Conservation (phyloP, 352 stramenopile genomes). For the Phytopythium kandeliae region DNA sequence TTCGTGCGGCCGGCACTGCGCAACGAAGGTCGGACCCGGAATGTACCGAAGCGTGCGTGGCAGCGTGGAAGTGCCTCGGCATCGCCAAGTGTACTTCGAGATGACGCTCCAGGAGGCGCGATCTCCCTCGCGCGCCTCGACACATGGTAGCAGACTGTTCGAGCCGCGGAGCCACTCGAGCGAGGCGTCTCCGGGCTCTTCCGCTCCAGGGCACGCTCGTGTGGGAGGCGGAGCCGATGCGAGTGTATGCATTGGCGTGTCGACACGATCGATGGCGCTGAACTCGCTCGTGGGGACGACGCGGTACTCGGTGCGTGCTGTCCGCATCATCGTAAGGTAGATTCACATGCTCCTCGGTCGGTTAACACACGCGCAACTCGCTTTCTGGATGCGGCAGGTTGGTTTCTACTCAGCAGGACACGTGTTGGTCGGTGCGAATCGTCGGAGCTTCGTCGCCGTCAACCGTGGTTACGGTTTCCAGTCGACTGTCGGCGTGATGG, state of each 20-base stretch:
- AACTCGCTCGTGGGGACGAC: slow-evolving; percentile 79
- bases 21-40: slow-evolving; percentile 59
- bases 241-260: slow-evolving; percentile 78
- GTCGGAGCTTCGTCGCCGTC: slow-evolving; percentile 50
- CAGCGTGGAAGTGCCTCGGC: slow-evolving; percentile 49
- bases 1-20: slow-evolving; percentile 77
- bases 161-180: not conserved
- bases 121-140: slow-evolving; percentile 20
- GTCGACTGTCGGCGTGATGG: slow-evolving; percentile 72
- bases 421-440: slow-evolving; percentile 58
- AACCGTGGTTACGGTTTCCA: slow-evolving; percentile 47
- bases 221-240: slow-evolving; percentile 28
- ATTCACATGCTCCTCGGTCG: not conserved
- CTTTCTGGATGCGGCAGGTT: slow-evolving; percentile 32
- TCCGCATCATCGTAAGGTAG: not conserved
- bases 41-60: slow-evolving; percentile 80
- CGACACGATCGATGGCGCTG: slow-evolving; percentile 63
- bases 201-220: slow-evolving; percentile 10
- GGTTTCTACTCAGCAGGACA: slow-evolving; percentile 80
- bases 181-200: not conserved
- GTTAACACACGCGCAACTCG: no score
- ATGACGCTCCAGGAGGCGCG: slow-evolving; percentile 60
- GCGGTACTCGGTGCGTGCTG: slow-evolving; percentile 60
- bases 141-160: slow-evolving; percentile 9
- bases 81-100: slow-evolving; percentile 85